phyloP scores from a whole-genome alignment of 2,329 filamentous ascomycete genomes.

The Penicillium sp. region DNA sequence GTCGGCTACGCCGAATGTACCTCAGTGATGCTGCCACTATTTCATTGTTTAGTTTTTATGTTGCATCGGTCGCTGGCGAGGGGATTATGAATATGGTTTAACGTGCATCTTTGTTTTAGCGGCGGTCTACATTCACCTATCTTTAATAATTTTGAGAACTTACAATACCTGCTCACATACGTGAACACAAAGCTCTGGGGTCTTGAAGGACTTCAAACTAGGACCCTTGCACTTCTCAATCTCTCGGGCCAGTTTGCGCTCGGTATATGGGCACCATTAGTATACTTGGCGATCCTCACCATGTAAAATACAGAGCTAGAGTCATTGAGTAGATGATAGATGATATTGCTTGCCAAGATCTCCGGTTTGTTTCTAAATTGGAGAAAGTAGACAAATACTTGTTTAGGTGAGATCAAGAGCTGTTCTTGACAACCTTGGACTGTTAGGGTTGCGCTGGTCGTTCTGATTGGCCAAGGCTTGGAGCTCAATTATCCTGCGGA shows the following conservation, averaged over 20 bases:
- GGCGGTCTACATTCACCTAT: not conserved
- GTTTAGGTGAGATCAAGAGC: no score
- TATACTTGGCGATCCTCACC: no score
- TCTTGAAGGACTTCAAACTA: not conserved
- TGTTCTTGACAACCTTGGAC: no score
- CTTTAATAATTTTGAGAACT: not conserved
- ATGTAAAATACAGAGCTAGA: no score
- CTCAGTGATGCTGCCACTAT: conserved; percentile 6
- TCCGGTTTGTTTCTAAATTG: no score
- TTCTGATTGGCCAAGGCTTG: conserved; percentile 10
- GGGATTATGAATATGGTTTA: conserved; percentile 1
- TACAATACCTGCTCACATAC: no score
- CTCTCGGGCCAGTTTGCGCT: no score
- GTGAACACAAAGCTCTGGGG: not conserved
- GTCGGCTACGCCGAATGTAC: conserved; percentile 2
- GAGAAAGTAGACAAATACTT: no score
- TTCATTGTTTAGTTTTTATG: not conserved
- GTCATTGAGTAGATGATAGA: no score
- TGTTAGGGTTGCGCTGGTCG: conserved; percentile 1
- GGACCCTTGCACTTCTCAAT: no score
- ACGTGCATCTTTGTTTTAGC: conserved; percentile 4
- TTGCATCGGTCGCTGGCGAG: conserved; percentile 2
- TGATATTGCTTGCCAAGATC: no score
- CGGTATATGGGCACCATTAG: no score
- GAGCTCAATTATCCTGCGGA: conserved; percentile 6